Evolutionary conservation across 1,284 basidiomycete genomes (phyloP).

Genomic region (Veloporphyrellus conicus): DNA sequence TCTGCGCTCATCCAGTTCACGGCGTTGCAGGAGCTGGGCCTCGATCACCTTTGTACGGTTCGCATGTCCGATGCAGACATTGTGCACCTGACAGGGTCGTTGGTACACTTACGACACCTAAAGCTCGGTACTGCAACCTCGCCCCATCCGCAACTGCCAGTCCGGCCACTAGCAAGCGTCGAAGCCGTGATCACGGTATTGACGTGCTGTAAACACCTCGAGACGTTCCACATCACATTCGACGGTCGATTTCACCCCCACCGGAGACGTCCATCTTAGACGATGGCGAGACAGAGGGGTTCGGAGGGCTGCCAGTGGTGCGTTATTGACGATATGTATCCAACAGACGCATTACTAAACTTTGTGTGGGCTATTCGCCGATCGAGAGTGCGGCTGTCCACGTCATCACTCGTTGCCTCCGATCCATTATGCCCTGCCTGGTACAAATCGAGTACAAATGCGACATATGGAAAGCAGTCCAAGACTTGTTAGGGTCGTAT

Average conservation of each 20-base stretch:
- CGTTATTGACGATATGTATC: constrained; percentile 5
- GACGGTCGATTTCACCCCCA: constrained; percentile 9
- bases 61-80: constrained; percentile 7
- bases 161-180: constrained; percentile 9
- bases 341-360: constrained; percentile 7
- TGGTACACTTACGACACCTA: constrained; percentile 7
- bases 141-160: too few relatives aligned
- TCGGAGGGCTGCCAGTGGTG: neutral
- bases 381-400: constrained; percentile 1
- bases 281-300: neutral
- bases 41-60: constrained; percentile 9
- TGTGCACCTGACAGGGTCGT: constrained; percentile 6
- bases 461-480: constrained; percentile 6
- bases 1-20: constrained; percentile 10
- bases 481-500: neutral
- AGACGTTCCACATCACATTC: constrained; percentile 17
- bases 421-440: constrained; percentile 14
- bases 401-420: too few relatives aligned
- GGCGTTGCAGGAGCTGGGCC: constrained; percentile 12
- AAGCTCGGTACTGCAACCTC: constrained; percentile 20
- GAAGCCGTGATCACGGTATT: constrained; percentile 14
- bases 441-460: neutral
- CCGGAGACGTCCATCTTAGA: neutral
- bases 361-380: constrained; percentile 15
- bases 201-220: constrained; percentile 9